These are phyloP conservation scores for Pulveroboletus sp. DNA, from an alignment of 768 basidiomycete genomes.

Conservation along the genomic window DNA sequence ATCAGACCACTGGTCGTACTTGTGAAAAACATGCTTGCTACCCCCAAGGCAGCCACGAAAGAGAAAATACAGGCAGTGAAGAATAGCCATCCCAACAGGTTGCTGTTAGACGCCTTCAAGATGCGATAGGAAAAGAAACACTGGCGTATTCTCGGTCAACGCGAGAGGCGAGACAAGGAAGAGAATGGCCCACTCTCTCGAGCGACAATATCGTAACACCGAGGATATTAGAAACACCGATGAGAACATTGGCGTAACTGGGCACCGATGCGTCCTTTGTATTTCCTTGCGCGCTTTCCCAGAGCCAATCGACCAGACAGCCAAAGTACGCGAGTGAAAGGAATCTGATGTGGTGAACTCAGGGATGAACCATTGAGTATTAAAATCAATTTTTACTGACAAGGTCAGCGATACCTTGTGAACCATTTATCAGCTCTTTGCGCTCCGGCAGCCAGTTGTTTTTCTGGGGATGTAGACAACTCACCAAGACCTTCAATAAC, in stretches of 20 bases:
- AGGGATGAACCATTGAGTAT: constrained; percentile 1
- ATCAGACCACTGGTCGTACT: background rate
- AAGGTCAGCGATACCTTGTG: constrained; percentile 15
- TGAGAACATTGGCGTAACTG: constrained; percentile 10
- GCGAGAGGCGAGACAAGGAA: background rate
- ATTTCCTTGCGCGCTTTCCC: constrained; percentile 8
- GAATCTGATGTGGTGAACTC: constrained; percentile 6
- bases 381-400: constrained; percentile 7
- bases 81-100: constrained; percentile 8
- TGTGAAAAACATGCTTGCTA: constrained; percentile 16
- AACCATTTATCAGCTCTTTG: constrained; percentile 1
- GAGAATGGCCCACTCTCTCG: constrained; percentile 10
- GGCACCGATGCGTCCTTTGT: constrained; percentile 1
- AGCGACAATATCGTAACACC: constrained; percentile 14
- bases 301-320: constrained; percentile 18
- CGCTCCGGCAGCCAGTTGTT: background rate
- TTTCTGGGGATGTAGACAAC: background rate
- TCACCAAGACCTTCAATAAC: constrained; percentile 15
- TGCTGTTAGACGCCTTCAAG: constrained; percentile 13
- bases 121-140: constrained; percentile 21
- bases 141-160: constrained; percentile 3
- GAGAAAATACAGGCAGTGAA: constrained; percentile 17
- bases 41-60: constrained; percentile 21
- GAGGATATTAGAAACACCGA: constrained; percentile 16
- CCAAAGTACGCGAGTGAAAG: constrained; percentile 15